Base-by-base conservation (phyloP, 192 early-diverging fungal genomes). In the Phlyctochytrium planicorne region DNA sequence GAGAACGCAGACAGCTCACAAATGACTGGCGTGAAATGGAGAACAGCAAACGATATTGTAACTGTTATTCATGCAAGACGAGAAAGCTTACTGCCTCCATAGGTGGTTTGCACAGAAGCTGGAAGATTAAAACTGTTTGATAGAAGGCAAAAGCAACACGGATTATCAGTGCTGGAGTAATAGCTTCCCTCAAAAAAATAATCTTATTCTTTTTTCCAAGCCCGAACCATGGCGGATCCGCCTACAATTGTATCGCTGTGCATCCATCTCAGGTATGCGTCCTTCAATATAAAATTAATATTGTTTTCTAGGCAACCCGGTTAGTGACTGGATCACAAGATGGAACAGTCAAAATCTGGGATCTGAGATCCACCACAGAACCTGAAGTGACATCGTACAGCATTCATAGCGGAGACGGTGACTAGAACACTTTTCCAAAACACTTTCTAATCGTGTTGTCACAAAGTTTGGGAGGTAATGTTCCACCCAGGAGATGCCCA, bases 111-210 rank as follows among this genome's bases (percentile, higher is more conserved):
- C 40, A 50, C 40, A n/a, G 40, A 50, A 14, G 10, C 40, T n/a
- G 40, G 40, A n/a, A 10, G 40, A 50, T 10, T 50, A 50, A 50
- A 50, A n/a, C 40, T 50, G 40, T 50, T 50, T 50, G 40, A 50
- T 50, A 10, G 40, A n/a, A 50, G 40, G n/a, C n/a, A 10, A 50
- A 10, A 10, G 40, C 10, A 50, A 50, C 10, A 14, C 12, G 40
- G 12, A 50, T n/a, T 14, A 50, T 50, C 40, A 10, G 10, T 50
- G 10, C n/a, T 14, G 10, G 40, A 50, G 40, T 50, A 50, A 50
- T 10, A 14, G 40, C 10, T 50, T 50, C n/a, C n/a, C 40, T n/a
- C n/a, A n/a, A n/a, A n/a, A n/a, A n/a, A n/a, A n/a, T n/a, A 50
- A 50, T 10, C 40, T 50, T 50, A 14, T 50, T n/a, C 40, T 50